Base-by-base conservation (phyloP, 2,329 filamentous ascomycete genomes). In the Whalleya microplaca region DNA sequence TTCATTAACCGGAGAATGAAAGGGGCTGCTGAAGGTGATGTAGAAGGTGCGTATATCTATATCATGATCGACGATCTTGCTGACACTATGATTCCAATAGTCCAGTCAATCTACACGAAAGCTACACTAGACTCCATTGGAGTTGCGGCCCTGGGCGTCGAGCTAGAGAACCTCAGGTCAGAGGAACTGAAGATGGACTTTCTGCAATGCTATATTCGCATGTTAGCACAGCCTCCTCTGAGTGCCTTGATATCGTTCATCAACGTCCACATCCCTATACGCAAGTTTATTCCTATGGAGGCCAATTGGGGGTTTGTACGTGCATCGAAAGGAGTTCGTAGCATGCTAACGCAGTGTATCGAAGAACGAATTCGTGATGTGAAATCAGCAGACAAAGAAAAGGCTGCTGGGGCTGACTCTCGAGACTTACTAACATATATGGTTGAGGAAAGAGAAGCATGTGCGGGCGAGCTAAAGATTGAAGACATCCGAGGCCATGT, bases 101-200 rank as follows among this genome's bases (percentile, higher is more conserved):
- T 65, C 6, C 66, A 72, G 44, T 72, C 70, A 14, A 64, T 69
- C 45, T 58, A 69, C 16, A 46, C 41, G 12, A 59, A 59, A 49
- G 50, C 57, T 14, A 70, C 72, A 0, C 55, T 76, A 7, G 73
- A 76, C n/a, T 69, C 76, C 7, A 72, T 76, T 9, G 72, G 70
- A 8, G 61, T 69, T 1, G 69, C 69, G 2, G 69, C 69, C 5
- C 65, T 74, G 7, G 73, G 74, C 0, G 61, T 72, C 1, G 71
- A 75, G 51, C 69, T 75, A 19, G 59, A 66, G 2, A 71, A 70
- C 10, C 66, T 74, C 2, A 48, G 62, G 0, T 55, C 58, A 1
- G 42, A 54, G 18, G 57, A 59, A 9, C 23, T 54, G n/a, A 56
- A 56, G 8, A 56, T 63, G 9, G 53, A 64, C 8, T 71, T 72